Evolutionary conservation across 2,329 filamentous ascomycete genomes (phyloP), one percentile per base, ranked within the genome.

Genomic region (Colletotrichum falcatum): DNA sequence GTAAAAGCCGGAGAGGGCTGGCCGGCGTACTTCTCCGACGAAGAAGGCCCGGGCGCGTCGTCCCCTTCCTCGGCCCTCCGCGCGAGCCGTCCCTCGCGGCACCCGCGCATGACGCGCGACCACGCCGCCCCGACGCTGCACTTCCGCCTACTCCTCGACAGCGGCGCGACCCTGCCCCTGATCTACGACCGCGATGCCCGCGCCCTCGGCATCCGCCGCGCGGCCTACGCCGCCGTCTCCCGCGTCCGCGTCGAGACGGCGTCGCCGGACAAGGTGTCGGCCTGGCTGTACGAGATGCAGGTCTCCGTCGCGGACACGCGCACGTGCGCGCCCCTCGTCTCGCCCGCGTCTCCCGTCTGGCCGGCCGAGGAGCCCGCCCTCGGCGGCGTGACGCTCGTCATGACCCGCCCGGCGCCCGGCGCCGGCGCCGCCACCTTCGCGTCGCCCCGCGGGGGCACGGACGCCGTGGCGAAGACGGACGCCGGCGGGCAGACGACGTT

Each of bases 141-240:
- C 54, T 81, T 80, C 69, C 73, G 76, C 39, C 79, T 78, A 23
- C 72, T 85, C 53, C 75, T 85, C 48, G 84, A 86, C 73, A 80
- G 78, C 46, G 84, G 84, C 56, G 81, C 83, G 7, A 84, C 82
- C 0, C 78, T 80, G 39, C 83, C 84, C 1, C 74, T 78, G 39
- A 76, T 86, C 39, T 76, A 76, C 61, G 55, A 72, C 12, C 56
- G 73, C 20, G 84, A 85, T 73, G 74, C 84, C 5, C 42, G 65
- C 12, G 60, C 71, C 4, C 75, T 85, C 5, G 75, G 78, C 2
- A 79, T 85, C 66, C 62, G 80, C 62, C 56, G 73, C 18, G 54
- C 58, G 0, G 71, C 44, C 14, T 84, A 85, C 74, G 73, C 82
- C 4, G 74, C 82, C 5, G 79, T 81, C 14, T 81, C 84, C 67